Evolutionary conservation across 345 rosid genomes (phyloP).

Genomic region (Schrenkiella parvula): DNA sequence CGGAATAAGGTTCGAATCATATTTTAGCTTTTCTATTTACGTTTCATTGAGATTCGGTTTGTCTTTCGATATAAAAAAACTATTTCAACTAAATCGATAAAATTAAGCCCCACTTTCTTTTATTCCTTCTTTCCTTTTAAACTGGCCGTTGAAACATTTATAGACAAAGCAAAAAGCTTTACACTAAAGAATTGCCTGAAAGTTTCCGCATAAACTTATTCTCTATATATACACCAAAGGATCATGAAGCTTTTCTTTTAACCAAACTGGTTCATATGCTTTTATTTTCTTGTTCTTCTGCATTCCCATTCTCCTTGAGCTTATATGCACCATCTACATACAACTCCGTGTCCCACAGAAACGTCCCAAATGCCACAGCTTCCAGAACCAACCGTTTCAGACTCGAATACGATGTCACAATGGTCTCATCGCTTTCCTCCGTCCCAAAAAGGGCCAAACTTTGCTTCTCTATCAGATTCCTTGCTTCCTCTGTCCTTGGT

Average conservation of each 20-base stretch:
- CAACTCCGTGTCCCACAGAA: constrained; percentile 91
- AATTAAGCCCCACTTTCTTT: neutral
- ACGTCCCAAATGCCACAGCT: constrained; percentile 90
- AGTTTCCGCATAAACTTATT: neutral
- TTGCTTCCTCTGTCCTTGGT: constrained; percentile 63
- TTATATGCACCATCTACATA: constrained; percentile 56
- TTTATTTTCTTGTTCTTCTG: constrained; percentile 25
- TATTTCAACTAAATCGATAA: neutral
- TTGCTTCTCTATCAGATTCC: constrained; percentile 68
- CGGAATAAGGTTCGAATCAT: too few relatives aligned
- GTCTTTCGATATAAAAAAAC: neutral
- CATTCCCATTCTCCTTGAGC: constrained; percentile 47
- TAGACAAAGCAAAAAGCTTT: constrained; percentile 20
- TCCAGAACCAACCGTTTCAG: constrained; percentile 82
- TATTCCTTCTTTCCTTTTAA: neutral
- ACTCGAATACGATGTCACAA: constrained; percentile 76
- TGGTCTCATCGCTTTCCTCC: constrained; percentile 45
- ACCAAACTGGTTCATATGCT: constrained; percentile 24
- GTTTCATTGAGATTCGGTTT: neutral
- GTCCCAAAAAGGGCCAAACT: constrained; percentile 67
- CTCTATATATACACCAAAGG: constrained; percentile 28
- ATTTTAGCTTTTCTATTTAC: neutral
- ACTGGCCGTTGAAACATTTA: neutral
- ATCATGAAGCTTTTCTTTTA: neutral
- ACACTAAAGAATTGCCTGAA: constrained; percentile 11